Evolutionary conservation across 352 stramenopile genomes (phyloP), one percentile per base, ranked within the genome.

Genomic region (Pelagophyceae sp.): DNA sequence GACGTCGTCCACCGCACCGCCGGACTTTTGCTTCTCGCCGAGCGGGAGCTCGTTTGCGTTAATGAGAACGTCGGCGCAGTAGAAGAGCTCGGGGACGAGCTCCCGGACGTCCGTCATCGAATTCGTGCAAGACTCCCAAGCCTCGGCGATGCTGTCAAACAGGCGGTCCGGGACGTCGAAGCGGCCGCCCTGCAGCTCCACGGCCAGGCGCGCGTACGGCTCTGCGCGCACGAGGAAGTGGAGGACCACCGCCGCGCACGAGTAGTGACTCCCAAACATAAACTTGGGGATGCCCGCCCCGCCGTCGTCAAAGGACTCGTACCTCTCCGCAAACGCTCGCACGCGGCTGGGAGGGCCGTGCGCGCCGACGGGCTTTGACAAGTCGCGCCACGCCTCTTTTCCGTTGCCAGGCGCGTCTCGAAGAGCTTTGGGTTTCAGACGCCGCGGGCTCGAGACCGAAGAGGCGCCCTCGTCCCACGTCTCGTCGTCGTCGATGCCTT

Each of bases 221-320:
- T 96, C 89, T 3, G 96, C 86, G 23, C 96, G 89, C 77, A 98
- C 90, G 50, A 99, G 85, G 78, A 97, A 99, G 83, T 96, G 98
- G 29, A 98, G 83, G 25, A 98, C 93, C 80, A 98, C 97, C 27
- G 89, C 95, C 33, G 94, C 94, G 69, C 91, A 96, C 35, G 91
- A 97, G 83, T 98, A 99, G 80, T 98, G 95, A 5, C 93, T 98
- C 32, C 96, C 96, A 82, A 98, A 98, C 75, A 98, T 86, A 80
- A 98, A 98, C n/a, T 94, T 90, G 0, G 93, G 91, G 51, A 87
- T 85, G 0, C 87, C 85, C 74, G 90, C 84, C 31, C 35, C 45
- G 33, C 84, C 84, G 45, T 86, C 83, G 64, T 83, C 54, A 23
- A 98, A 97, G 38, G 85, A 81, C 65, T 95, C 83, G 75, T 93